Conservation (phyloP, 306 rosid genomes). For the Prunus mira region DNA sequence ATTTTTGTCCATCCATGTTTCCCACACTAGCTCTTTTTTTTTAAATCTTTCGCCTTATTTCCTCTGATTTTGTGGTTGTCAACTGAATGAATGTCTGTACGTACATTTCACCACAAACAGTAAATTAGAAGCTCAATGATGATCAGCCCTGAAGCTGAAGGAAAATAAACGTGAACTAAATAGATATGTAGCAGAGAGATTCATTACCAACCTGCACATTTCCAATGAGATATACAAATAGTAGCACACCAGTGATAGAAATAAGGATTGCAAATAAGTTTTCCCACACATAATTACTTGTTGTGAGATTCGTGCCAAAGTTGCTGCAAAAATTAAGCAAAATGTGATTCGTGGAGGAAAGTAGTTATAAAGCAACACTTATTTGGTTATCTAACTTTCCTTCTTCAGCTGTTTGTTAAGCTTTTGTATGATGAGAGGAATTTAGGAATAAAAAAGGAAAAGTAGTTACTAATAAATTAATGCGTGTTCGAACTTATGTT, state of each 20-base stretch:
- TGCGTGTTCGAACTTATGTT: too few species aligned
- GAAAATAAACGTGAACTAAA: too few species aligned
- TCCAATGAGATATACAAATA: slow-evolving; percentile 21
- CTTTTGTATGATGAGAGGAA: too few species aligned
- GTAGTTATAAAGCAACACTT: too few species aligned
- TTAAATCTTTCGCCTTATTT: slow-evolving; percentile 46
- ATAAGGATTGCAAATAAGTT: slow-evolving; percentile 20
- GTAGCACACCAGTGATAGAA: slow-evolving; percentile 25
- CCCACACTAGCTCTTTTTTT: slow-evolving; percentile 14
- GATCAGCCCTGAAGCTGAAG: too few species aligned
- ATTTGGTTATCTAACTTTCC: too few species aligned
- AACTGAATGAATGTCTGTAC: slow-evolving; percentile 67
- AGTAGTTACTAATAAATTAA: too few species aligned
- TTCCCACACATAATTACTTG: slow-evolving; percentile 27
- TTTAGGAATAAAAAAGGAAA: too few species aligned
- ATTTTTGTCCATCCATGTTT: slow-evolving; percentile 14
- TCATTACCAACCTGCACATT: slow-evolving; percentile 20
- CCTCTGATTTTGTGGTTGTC: slow-evolving; percentile 63
- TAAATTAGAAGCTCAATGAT: too few species aligned
- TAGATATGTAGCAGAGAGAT: too few species aligned
- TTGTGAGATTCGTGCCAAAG: slow-evolving; percentile 28
- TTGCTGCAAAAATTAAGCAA: neutral
- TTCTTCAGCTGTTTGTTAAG: neutral
- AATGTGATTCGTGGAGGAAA: too few species aligned
- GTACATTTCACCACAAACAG: too few species aligned